phyloP scores from a whole-genome alignment of 2,329 filamentous ascomycete genomes.

The Onygena corvina region DNA sequence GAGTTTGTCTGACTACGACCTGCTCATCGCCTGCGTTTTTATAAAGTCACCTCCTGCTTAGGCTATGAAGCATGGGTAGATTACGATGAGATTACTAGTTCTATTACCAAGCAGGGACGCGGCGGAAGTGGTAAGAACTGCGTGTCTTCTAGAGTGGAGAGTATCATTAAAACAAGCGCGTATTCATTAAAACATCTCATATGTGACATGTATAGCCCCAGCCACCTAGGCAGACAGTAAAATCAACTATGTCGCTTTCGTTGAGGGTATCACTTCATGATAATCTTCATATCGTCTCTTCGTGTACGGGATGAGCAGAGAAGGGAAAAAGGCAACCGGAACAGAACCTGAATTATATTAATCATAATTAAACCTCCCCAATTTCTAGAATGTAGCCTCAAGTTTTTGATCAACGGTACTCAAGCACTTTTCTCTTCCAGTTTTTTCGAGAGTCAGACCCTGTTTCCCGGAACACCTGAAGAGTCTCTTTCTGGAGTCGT shows the following conservation, averaged over 20 bases:
- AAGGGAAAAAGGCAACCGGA: background rate
- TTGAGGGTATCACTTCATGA: constrained; percentile 4
- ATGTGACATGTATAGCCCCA: no score
- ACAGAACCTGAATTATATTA: background rate
- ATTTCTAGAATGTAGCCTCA: no score
- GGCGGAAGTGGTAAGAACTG: no score
- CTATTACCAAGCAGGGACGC: no score
- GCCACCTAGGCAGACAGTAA: background rate
- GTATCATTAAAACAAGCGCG: no score
- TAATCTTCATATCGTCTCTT: background rate
- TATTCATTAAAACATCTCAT: no score
- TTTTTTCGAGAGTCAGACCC: constrained; percentile 20
- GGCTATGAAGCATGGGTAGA: no score
- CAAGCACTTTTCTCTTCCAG: constrained; percentile 27
- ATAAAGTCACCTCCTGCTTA: no score
- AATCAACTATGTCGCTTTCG: background rate
- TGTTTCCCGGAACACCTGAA: constrained; percentile 24
- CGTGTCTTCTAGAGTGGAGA: no score
- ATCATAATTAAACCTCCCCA: background rate
- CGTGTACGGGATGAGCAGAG: background rate
- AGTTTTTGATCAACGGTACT: constrained; percentile 25
- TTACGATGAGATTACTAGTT: no score
- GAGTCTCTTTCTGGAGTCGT: constrained; percentile 20
- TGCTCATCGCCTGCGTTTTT: no score
- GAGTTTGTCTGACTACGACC: no score